phyloP scores from a whole-genome alignment of 192 early-diverging fungal genomes.

The Diversispora epigaea region DNA sequence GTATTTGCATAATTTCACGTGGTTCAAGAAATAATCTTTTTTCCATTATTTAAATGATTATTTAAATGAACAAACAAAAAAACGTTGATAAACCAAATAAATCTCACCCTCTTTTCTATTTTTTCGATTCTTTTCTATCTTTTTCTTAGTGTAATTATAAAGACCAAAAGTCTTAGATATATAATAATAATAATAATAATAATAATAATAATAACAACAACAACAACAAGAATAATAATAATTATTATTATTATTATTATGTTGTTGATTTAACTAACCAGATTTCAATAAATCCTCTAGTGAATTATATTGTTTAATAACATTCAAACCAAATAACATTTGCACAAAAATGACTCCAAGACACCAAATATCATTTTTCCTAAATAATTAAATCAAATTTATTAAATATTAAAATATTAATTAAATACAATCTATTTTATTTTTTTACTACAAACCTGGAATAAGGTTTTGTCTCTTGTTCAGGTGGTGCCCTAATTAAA shows the following conservation, averaged over 20 bases:
- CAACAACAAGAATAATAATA: too few species aligned
- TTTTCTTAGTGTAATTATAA: too few species aligned
- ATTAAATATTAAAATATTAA: conserved; percentile 21
- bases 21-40: too few species aligned
- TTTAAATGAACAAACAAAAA: too few species aligned
- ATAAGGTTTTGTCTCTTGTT: conserved; percentile 59
- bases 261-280: background rate
- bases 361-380: conserved; percentile 79
- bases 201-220: too few species aligned
- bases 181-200: too few species aligned
- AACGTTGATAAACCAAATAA: too few species aligned
- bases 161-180: too few species aligned
- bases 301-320: conserved; percentile 50
- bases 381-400: conserved; percentile 18
- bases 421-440: background rate
- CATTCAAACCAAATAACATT: conserved; percentile 69
- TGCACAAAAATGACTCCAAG: conserved; percentile 64
- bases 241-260: background rate
- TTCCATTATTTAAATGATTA: too few species aligned
- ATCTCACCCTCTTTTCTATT: too few species aligned
- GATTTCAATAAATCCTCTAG: conserved; percentile 53
- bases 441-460: conserved; percentile 49
- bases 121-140: too few species aligned
- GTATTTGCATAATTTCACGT: too few species aligned
- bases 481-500: conserved; percentile 55